Evolutionary conservation across 768 basidiomycete species (phyloP), one percentile per base, ranked within the genome.

Genomic region (Boletus sp.): DNA sequence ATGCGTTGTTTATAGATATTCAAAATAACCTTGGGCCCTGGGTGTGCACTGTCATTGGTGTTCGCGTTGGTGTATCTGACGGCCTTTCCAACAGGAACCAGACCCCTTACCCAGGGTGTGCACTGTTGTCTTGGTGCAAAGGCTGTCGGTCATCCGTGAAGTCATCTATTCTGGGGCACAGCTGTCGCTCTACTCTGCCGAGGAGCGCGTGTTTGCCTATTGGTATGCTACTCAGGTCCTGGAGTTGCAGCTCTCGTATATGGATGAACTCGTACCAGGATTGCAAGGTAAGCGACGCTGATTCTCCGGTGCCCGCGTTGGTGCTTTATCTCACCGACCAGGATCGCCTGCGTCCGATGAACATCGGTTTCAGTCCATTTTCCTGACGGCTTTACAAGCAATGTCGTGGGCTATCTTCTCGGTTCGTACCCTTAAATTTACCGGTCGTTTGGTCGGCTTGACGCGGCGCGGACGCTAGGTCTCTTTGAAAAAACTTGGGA

Each of bases 111-210:
- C 38, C 9, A 52, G 47, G 32, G 6, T 68, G 14, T 58, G 61
- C 30, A 58, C 53, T 7, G 75, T 75, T 0, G 77, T 82, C 4
- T 70, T 84, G 5, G 51, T 80, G n/a, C 83, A 83, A 77, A 79
- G 88, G 41, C 68, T 90, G 17, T 72, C 79, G 5, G 70, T 78
- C 10, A 75, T 88, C 4, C 79, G 82, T 37, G 88, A 93, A 58
- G 75, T 93, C 14, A 68, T 91, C 5, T 73, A 86, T 41, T 85
- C 88, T 2, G 91, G 88, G 2, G 87, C 89, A 57, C 88, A 92
- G 66, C 69, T 91, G 21, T 86, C 88, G 42, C 68, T 93, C 7
- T 90, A 91, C 61, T 75, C 81, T 21, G 68, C 76, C 1, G 80
- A 87, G 40, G 91, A 93, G 63, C 79, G 74, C 33, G 74, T 85